These are phyloP conservation scores for Xerocomus cyaneibrunnescens DNA, from an alignment of 1,284 basidiomycete species.

Conservation along the genomic window DNA sequence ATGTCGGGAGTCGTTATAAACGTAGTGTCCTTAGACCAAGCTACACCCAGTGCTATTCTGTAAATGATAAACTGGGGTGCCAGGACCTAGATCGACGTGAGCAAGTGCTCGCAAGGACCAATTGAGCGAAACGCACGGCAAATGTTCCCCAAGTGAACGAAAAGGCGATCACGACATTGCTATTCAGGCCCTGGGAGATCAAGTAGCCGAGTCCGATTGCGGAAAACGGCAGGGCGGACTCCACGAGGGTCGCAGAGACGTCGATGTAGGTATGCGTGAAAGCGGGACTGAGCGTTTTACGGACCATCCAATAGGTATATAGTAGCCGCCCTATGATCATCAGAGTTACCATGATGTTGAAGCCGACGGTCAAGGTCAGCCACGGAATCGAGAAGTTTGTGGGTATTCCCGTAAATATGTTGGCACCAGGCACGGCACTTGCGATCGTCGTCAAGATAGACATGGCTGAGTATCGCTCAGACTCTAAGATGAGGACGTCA, in stretches of 20 bases:
- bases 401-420: constrained; percentile 1
- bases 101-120: no score
- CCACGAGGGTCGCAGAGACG: constrained; percentile 3
- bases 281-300: not conserved
- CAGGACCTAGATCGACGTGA: constrained; percentile 1
- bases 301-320: not conserved
- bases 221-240: constrained; percentile 6
- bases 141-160: constrained; percentile 1
- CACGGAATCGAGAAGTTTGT: constrained; percentile 2
- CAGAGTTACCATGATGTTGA: constrained; percentile 3
- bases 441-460: constrained; percentile 1
- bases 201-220: constrained; percentile 1
- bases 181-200: not conserved
- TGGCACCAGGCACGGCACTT: not conserved
- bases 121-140: not conserved
- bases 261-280: constrained; percentile 2
- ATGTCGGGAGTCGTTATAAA: not conserved
- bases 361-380: constrained; percentile 5
- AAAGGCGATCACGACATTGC: not conserved
- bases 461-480: not conserved
- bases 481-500: not conserved
- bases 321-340: constrained; percentile 2
- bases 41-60: constrained; percentile 2
- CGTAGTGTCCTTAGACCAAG: constrained; percentile 2
- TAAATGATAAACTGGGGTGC: constrained; percentile 10